A percentile compares a stretch with the other conserved stretches of the same genome.
Conservation (phyloP, 495 filamentous ascomycete species). For the Bryoglossum gracile region DNA sequence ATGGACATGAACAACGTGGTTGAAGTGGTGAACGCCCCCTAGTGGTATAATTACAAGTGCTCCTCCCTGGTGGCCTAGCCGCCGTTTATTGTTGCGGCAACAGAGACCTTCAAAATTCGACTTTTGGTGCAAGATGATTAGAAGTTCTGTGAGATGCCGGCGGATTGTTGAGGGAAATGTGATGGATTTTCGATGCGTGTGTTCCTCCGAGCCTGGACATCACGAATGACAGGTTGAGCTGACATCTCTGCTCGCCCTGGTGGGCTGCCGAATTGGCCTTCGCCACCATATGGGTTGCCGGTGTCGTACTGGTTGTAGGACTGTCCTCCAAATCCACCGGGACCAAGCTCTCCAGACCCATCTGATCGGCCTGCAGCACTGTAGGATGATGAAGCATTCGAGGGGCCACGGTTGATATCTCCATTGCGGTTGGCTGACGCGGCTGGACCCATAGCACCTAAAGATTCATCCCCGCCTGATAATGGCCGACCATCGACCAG, state of each 20-base stretch:
- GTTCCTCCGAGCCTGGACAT: constrained; percentile 83
- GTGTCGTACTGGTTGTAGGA: constrained; percentile 48
- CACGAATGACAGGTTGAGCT: constrained; percentile 79
- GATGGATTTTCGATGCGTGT: constrained; percentile 87
- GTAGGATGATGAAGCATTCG: constrained; percentile 95
- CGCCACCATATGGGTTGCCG: constrained; percentile 25
- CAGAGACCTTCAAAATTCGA: constrained; percentile 3
- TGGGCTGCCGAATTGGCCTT: constrained; percentile 35
- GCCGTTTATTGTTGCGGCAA: neutral
- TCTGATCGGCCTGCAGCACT: constrained; percentile 78
- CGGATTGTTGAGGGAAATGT: constrained; percentile 83
- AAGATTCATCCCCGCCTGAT: constrained; percentile 63
- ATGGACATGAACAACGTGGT: too few relatives aligned
- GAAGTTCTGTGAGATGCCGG: constrained; percentile 98
- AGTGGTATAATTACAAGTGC: constrained; percentile 19
- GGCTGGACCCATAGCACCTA: constrained; percentile 69
- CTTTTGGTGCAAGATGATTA: constrained; percentile 33
- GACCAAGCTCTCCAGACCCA: constrained; percentile 64
- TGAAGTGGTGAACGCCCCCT: constrained; percentile 15
- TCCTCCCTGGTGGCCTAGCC: neutral
- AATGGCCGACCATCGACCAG: constrained; percentile 50
- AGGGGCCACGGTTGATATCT: constrained; percentile 81
- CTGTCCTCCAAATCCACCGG: constrained; percentile 36
- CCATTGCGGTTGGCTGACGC: constrained; percentile 51
- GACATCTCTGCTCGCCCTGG: constrained; percentile 30